A percentile compares a stretch with the other conserved stretches of the same genome.
Evolutionary conservation across 129 eudicot species (phyloP).

Genomic region (Rutidosis leptorrhynchoides): DNA sequence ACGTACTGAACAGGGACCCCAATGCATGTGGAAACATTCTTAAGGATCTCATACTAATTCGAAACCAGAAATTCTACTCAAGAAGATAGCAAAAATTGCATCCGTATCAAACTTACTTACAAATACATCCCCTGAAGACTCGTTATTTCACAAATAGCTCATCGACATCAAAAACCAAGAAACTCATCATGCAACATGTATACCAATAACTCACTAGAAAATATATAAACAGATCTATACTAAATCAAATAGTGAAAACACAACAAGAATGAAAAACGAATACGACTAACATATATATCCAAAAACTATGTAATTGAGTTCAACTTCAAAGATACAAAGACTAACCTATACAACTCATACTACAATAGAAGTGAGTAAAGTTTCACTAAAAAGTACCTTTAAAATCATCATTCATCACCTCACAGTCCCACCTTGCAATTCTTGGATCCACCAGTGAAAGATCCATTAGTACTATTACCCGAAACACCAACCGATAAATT

Average conservation of each 20-base stretch:
- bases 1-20: background rate
- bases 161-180: background rate
- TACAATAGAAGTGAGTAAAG: conserved; percentile 3
- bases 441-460: conserved; percentile 44
- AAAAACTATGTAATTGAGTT: conserved; percentile 20
- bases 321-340: background rate
- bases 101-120: background rate
- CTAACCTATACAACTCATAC: conserved; percentile 17
- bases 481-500: conserved; percentile 39
- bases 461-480: conserved; percentile 32
- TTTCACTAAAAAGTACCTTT: conserved; percentile 26
- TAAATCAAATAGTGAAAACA: conserved; percentile 5
- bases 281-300: conserved; percentile 18
- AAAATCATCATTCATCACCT: conserved; percentile 19
- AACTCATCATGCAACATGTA: background rate
- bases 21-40: background rate
- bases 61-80: background rate
- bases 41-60: background rate
- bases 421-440: conserved; percentile 47
- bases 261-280: conserved; percentile 13
- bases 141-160: background rate
- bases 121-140: background rate
- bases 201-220: background rate
- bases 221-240: background rate
- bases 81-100: background rate